Percentiles rank a stretch among this genome's conserved stretches.
phyloP scores from a whole-genome alignment of 2,329 filamentous ascomycete species.

The Fusarium coicis region DNA sequence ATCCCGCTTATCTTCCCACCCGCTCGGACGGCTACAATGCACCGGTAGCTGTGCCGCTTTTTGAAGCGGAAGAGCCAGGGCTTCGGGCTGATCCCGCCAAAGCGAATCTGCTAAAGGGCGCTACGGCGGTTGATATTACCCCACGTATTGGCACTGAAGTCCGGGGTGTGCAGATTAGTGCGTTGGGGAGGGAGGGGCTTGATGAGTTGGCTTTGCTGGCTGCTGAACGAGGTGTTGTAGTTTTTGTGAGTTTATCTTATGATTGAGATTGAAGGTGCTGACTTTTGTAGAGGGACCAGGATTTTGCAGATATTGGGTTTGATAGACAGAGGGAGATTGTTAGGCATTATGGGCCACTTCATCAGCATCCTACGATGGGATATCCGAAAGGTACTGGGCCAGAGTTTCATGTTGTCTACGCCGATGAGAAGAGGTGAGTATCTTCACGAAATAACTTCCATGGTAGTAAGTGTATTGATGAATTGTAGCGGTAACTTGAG shows the following conservation, averaged over 20 bases:
- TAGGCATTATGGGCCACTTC: slow-evolving; percentile 47
- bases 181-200: slow-evolving; percentile 38
- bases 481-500: slow-evolving; percentile 41
- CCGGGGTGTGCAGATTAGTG: slow-evolving; percentile 45
- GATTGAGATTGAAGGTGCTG: not conserved
- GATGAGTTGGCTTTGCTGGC: slow-evolving; percentile 47
- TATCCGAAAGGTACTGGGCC: slow-evolving; percentile 47
- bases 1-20: slow-evolving; percentile 49
- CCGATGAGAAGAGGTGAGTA: slow-evolving; percentile 45
- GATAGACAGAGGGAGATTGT: slow-evolving; percentile 46
- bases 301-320: slow-evolving; percentile 48
- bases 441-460: no score
- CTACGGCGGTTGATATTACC: slow-evolving; percentile 39
- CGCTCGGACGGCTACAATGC: slow-evolving; percentile 46
- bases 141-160: slow-evolving; percentile 46
- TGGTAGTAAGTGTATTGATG: not conserved
- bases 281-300: slow-evolving; percentile 43
- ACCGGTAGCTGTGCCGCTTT: slow-evolving; percentile 40
- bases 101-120: slow-evolving; percentile 34
- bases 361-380: slow-evolving; percentile 48
- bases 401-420: slow-evolving; percentile 49
- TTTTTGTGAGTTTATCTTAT: slow-evolving; percentile 40
- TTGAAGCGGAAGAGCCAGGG: slow-evolving; percentile 47
- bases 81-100: slow-evolving; percentile 44
- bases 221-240: slow-evolving; percentile 46